Conservation (phyloP, 2,329 filamentous ascomycete species). For the Myriosclerotinia duriaeana region DNA sequence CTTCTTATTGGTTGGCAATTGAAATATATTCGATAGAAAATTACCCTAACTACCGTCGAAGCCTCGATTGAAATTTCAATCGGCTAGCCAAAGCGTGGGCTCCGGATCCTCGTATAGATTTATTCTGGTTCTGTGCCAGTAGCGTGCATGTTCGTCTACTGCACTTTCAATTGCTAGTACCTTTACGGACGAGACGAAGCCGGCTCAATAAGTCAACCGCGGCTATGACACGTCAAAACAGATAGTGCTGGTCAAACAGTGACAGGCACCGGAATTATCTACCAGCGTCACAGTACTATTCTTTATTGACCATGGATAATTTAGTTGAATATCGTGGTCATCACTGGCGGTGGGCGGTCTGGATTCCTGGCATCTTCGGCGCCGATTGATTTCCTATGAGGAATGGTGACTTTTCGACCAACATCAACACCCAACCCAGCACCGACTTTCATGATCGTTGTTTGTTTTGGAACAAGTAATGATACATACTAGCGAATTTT, state of each 20-base stretch:
- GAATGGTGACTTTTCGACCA: background rate
- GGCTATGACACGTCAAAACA: background rate
- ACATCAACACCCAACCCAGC: background rate
- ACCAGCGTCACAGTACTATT: background rate
- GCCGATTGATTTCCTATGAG: background rate
- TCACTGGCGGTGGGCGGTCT: conserved; percentile 6
- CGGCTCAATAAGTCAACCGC: background rate
- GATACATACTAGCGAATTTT: background rate
- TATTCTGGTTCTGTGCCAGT: background rate
- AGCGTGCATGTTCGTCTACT: conserved; percentile 2
- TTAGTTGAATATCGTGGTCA: background rate
- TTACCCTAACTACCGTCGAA: background rate
- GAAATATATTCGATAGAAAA: background rate
- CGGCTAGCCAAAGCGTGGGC: no score
- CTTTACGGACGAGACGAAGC: background rate
- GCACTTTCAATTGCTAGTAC: background rate
- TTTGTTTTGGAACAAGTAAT: background rate
- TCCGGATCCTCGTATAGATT: background rate
- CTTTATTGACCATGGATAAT: background rate
- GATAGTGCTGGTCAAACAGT: background rate
- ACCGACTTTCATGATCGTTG: background rate
- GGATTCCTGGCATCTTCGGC: background rate
- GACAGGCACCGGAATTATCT: background rate
- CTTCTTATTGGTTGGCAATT: background rate
- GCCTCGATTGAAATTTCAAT: background rate